phyloP scores from a whole-genome alignment of 225 moss, liverwort and hornwort species.

The Physcomitrium patens region DNA sequence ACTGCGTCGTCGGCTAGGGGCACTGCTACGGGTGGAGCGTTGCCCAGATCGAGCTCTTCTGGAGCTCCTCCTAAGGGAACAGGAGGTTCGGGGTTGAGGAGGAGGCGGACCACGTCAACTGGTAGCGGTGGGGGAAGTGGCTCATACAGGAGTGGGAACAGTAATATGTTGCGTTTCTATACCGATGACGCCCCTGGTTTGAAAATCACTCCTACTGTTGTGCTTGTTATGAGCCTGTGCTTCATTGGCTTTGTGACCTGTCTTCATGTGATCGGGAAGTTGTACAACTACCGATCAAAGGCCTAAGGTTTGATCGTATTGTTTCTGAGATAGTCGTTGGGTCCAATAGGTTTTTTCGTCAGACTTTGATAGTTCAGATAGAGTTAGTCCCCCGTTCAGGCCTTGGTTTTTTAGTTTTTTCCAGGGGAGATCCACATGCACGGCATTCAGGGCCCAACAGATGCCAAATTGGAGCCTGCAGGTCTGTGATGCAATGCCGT shows the following conservation, averaged over 20 bases:
- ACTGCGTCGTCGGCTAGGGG: conserved; percentile 45
- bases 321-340: not conserved
- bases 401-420: conserved; percentile 7
- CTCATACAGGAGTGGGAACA: conserved; percentile 51
- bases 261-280: conserved; percentile 76
- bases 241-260: conserved; percentile 78
- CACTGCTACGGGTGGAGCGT: conserved; percentile 21
- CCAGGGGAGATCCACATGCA: not conserved
- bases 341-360: not conserved
- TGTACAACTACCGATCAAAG: conserved; percentile 57
- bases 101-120: conserved; percentile 54
- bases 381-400: not conserved
- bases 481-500: not conserved
- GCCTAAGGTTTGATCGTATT: conserved; percentile 35
- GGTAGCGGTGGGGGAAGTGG: conserved; percentile 47
- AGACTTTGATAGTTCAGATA: not conserved
- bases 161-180: conserved; percentile 77
- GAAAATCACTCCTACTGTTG: conserved; percentile 75
- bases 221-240: conserved; percentile 82
- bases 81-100: conserved; percentile 61
- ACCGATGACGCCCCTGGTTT: conserved; percentile 81
- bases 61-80: conserved; percentile 71
- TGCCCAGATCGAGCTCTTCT: conserved; percentile 26
- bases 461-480: too few species aligned
- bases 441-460: too few species aligned